Evolutionary conservation across 1,284 basidiomycete genomes (phyloP), one percentile per base, ranked within the genome.

Genomic region (Malassezia slooffiae): DNA sequence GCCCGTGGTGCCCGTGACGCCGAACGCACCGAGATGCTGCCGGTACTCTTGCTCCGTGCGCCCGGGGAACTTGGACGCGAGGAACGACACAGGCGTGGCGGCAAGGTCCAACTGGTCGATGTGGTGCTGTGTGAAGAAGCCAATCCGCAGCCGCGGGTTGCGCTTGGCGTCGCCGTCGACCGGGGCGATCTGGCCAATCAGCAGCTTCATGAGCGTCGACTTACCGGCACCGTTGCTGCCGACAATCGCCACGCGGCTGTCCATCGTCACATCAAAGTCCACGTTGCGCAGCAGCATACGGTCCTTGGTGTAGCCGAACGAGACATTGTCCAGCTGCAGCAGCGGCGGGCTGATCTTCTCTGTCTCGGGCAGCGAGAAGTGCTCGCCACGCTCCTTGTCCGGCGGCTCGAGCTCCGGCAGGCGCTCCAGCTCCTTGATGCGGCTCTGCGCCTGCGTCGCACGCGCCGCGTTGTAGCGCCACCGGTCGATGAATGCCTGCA

Each of bases 371-470:
- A 46, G 36, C 24, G 43, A 40, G 46, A 45, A 46, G 39, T 59
- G 86, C 77, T 82, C 70, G 93, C 90, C 29, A 77, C 84, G 62
- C 87, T 88, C 69, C 32, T 63, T 77, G 71, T 90, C 88, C 4
- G 90, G 90, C 27, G 88, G 86, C 62, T 91, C 79, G 37, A 96
- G 75, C 54, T 91, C 87, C 4, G 91, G 93, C 27, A 99, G 74
- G 79, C 95, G 95, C 71, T 99, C 93, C 38, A 99, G 75, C 52
- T 96, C 90, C 73, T 99, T 99, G 72, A 99, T 95, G 71, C 89
- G 91, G 59, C 82, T 85, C 69, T 95, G 90, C 22, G 90, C 89
- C 71, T 95, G 89, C 4, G 62, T 55, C 5, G 63, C 65, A 2
- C 63, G 54, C 41, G 62, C 61, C 17, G 64, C 66, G 39, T 69